Evolutionary conservation across 139 green algal genomes (phyloP), one percentile per base, ranked within the genome.

Genomic region (Tetradesmus obliquus): DNA sequence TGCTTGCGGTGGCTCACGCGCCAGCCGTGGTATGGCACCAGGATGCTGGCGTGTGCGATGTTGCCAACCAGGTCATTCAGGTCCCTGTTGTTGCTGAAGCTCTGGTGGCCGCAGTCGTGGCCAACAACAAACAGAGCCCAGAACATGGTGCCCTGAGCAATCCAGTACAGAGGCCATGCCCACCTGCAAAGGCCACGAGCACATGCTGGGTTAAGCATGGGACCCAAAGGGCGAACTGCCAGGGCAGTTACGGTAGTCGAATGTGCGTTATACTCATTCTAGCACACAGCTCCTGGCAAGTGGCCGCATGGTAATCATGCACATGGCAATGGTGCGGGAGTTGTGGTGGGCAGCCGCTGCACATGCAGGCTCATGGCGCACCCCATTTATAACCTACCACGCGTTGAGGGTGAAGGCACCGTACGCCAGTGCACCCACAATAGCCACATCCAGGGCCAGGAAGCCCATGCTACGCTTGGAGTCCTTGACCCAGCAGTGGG

Each of bases 91-190:
- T 96, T 97, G 91, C 92, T 96, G 95, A 99, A 99, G 90, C 94
- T 97, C 93, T 97, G 95, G 95, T 99, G 98, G 45, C 98, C 98
- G 93, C 98, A 99, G 95, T 99, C 98, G 90, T 99, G 98, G 66
- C 98, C 98, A 6, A 99, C 96, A 3, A 99, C 98, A 80, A 99
- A 99, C 5, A 99, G 96, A 3, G 98, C 98, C 98, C 98, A 99
- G 95, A 99, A 99, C 98, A 99, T 99, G 94, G 98, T 99, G 66
- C 98, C 98, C 93, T 99, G 97, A 3, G 97, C 97, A 32, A 99
- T 53, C 97, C 97, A 99, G 96, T 99, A 99, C 4, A 98, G 74
- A 3, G 98, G 98, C 98, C 98, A 99, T 20, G 95, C 79, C 94
- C 94, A 96, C 95, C 96, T 97, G 94, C 84, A 90, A 55, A 79